Conservation (phyloP, 2,329 filamentous ascomycete genomes). For the Cercospora zeae-maydis region DNA sequence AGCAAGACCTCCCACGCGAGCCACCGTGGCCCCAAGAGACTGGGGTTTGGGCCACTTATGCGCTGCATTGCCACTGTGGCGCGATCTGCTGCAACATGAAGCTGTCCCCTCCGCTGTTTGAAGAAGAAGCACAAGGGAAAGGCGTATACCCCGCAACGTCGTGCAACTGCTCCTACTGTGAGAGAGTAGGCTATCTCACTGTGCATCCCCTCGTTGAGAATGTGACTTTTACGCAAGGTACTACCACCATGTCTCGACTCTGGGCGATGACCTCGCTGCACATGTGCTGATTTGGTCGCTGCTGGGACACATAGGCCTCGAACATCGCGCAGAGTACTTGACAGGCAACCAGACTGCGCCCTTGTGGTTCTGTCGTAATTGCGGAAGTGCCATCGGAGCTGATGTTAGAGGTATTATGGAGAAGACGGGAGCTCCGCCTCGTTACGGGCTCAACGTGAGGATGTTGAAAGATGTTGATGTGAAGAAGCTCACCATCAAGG, state of each 20-base stretch:
- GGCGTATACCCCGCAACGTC: conserved; percentile 22
- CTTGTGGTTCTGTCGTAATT: conserved; percentile 28
- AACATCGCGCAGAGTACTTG: conserved; percentile 23
- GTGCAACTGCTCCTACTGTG: conserved; percentile 30
- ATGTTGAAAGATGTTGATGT: conserved; percentile 28
- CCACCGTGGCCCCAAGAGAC: conserved; percentile 22
- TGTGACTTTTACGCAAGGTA: conserved; percentile 22
- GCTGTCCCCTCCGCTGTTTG: conserved; percentile 29
- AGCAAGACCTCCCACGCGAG: not conserved
- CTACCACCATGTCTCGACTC: not conserved
- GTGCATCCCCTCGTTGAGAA: conserved; percentile 26
- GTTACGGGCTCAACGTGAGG: conserved; percentile 27
- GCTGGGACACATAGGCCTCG: conserved; percentile 4
- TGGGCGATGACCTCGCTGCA: not conserved
- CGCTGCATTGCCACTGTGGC: conserved; percentile 33
- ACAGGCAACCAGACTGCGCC: conserved; percentile 20
- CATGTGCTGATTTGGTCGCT: not conserved
- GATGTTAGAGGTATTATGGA: conserved; percentile 22
- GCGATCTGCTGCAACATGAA: conserved; percentile 27
- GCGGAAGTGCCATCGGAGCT: conserved; percentile 24
- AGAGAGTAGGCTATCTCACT: conserved; percentile 21
- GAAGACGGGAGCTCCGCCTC: not conserved
- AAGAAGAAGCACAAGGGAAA: conserved; percentile 12
- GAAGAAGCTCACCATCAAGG: conserved; percentile 21
- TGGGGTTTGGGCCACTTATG: conserved; percentile 22